Percentiles rank a stretch among this genome's conserved stretches.
Conservation (phyloP, 139 green algal genomes). For the Pseudopediastrum boryanum region DNA sequence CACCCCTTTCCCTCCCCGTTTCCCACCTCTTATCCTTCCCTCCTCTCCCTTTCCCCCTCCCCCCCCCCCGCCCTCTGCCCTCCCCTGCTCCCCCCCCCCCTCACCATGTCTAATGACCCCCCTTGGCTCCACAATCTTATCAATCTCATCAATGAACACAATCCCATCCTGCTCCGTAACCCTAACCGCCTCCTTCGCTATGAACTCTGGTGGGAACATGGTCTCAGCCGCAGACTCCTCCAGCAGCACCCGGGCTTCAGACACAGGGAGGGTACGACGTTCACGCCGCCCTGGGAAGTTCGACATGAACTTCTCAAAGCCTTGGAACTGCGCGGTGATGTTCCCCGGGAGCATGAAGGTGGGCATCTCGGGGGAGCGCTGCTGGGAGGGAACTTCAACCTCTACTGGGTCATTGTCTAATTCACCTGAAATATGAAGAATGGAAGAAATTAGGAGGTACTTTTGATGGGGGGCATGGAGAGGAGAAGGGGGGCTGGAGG, state of each 20-base stretch:
- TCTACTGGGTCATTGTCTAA: slow-evolving; percentile 38
- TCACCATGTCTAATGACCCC: slow-evolving; percentile 65
- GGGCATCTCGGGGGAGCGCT: background rate
- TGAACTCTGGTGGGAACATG: slow-evolving; percentile 65
- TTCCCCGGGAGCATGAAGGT: background rate
- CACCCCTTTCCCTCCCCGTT: background rate
- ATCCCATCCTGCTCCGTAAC: slow-evolving; percentile 64
- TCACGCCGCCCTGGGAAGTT: background rate
- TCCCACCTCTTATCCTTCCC: background rate
- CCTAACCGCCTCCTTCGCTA: slow-evolving; percentile 82
- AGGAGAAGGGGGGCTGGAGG: background rate
- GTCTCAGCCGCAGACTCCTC: slow-evolving; percentile 76
- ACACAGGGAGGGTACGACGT: slow-evolving; percentile 38
- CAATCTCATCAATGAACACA: slow-evolving; percentile 98
- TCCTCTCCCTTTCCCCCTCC: background rate
- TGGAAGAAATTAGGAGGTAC: background rate
- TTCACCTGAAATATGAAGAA: background rate
- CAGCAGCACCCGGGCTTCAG: slow-evolving; percentile 80
- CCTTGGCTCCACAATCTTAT: slow-evolving; percentile 89
- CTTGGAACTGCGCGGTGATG: background rate
- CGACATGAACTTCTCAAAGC: background rate
- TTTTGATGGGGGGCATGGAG: background rate
- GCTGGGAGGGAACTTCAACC: slow-evolving; percentile 19
- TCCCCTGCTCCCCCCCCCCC: too few species aligned
- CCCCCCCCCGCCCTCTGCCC: too few species aligned